These are phyloP conservation scores for Penicillium argentinense DNA, from an alignment of 495 filamentous ascomycete species.

Conservation along the genomic window DNA sequence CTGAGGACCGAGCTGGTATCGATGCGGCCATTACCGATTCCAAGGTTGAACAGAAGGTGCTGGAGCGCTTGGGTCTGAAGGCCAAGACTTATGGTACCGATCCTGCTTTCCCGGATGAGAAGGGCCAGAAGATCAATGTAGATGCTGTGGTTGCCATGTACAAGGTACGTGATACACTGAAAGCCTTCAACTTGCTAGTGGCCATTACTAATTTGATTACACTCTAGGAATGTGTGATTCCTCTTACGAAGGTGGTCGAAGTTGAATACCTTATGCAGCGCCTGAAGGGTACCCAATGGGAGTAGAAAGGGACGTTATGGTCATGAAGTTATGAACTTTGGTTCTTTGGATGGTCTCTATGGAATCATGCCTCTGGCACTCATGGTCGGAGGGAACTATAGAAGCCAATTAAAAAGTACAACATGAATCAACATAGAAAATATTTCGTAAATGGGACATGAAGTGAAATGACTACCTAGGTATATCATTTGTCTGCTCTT, in stretches of 20 bases:
- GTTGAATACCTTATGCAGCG: conserved; percentile 97
- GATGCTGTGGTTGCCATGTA: conserved; percentile 96
- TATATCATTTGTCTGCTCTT: conserved; percentile 7
- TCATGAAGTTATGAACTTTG: conserved; percentile 28
- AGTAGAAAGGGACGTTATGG: conserved; percentile 29
- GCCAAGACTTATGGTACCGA: conserved; percentile 94
- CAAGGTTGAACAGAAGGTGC: conserved; percentile 86
- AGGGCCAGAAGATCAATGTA: conserved; percentile 76
- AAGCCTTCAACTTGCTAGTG: not conserved
- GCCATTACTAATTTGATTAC: conserved; percentile 20
- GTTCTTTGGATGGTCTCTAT: conserved; percentile 10
- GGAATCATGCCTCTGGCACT: conserved; percentile 6
- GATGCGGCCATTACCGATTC: conserved; percentile 87
- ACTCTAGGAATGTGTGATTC: conserved; percentile 85
- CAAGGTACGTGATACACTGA: conserved; percentile 63
- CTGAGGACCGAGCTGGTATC: conserved; percentile 74
- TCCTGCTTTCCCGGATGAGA: conserved; percentile 63
- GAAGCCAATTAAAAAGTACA: conserved; percentile 10
- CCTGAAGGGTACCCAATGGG: conserved; percentile 68
- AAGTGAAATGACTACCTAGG: conserved; percentile 10
- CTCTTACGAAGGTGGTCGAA: conserved; percentile 94
- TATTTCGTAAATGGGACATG: conserved; percentile 31
- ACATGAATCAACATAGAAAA: conserved; percentile 15
- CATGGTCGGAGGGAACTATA: not conserved
- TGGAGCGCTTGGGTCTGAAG: conserved; percentile 85